Evolutionary conservation across 2,329 filamentous ascomycete species (phyloP).

Genomic region (Esteya vermicola): DNA sequence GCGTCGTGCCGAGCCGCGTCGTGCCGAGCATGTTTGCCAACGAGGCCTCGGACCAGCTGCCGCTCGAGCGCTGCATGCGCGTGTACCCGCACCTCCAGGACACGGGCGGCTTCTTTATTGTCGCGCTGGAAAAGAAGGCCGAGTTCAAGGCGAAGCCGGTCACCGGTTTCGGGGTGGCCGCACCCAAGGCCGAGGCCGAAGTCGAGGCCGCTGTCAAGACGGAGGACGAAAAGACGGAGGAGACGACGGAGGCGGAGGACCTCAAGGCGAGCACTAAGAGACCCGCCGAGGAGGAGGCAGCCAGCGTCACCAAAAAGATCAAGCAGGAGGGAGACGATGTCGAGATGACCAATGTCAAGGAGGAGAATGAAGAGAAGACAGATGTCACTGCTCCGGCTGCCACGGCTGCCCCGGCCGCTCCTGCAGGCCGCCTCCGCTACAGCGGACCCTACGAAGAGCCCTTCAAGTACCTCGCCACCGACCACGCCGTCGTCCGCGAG

Average conservation of each 20-base stretch:
- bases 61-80: conserved; percentile 80
- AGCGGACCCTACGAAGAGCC: conserved; percentile 63
- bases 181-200: conserved; percentile 17
- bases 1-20: conserved; percentile 49
- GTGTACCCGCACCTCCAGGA: conserved; percentile 94
- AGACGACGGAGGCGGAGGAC: conserved; percentile 11
- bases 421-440: conserved; percentile 15
- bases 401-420: neutral
- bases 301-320: conserved; percentile 4
- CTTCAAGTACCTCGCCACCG: conserved; percentile 73
- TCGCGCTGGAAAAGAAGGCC: conserved; percentile 78
- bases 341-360: conserved; percentile 4
- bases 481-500: conserved; percentile 60
- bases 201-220: conserved; percentile 24
- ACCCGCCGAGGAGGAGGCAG: conserved; percentile 6
- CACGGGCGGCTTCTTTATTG: conserved; percentile 95
- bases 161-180: neutral
- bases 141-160: conserved; percentile 67
- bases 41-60: conserved; percentile 46
- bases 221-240: conserved; percentile 11
- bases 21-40: conserved; percentile 72
- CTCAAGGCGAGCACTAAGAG: conserved; percentile 8
- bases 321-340: too few relatives aligned
- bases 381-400: conserved; percentile 4
- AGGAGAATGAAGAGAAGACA: conserved; percentile 6